These are phyloP conservation scores for Eucalyptus erythrocorys DNA, from an alignment of 345 rosid species.

Conservation along the genomic window DNA sequence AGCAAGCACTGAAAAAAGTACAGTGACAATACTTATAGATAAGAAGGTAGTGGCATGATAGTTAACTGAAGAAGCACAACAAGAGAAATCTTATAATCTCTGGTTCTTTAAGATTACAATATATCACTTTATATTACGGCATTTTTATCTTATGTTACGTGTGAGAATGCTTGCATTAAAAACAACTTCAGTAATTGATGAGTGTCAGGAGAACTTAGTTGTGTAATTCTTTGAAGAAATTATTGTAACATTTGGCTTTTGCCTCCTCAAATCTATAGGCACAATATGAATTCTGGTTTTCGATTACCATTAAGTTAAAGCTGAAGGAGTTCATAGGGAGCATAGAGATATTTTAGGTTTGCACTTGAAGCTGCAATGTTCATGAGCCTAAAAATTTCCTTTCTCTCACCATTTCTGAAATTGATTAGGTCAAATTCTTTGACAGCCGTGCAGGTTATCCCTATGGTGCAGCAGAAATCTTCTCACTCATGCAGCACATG, in stretches of 20 bases:
- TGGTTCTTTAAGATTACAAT: not conserved
- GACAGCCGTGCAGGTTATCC: conserved; percentile 91
- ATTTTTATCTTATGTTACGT: not conserved
- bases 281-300: not conserved
- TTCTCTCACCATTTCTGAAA: not conserved
- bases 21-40: not conserved
- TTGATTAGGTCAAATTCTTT: not conserved
- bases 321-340: not conserved
- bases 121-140: not conserved
- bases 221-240: not conserved
- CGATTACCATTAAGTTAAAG: not conserved
- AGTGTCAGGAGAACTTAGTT: not conserved
- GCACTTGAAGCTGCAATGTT: not conserved
- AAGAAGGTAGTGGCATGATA: not conserved
- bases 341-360: not conserved
- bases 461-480: conserved; percentile 84
- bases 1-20: not conserved
- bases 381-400: not conserved
- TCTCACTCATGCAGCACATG: conserved; percentile 91
- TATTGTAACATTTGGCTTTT: not conserved
- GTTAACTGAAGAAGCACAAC: not conserved
- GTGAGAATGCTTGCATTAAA: not conserved
- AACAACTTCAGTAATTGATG: not conserved
- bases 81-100: not conserved
- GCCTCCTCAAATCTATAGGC: not conserved